Base-by-base conservation (phyloP, 2,329 filamentous ascomycete species). In the Alternaria incomplexa region DNA sequence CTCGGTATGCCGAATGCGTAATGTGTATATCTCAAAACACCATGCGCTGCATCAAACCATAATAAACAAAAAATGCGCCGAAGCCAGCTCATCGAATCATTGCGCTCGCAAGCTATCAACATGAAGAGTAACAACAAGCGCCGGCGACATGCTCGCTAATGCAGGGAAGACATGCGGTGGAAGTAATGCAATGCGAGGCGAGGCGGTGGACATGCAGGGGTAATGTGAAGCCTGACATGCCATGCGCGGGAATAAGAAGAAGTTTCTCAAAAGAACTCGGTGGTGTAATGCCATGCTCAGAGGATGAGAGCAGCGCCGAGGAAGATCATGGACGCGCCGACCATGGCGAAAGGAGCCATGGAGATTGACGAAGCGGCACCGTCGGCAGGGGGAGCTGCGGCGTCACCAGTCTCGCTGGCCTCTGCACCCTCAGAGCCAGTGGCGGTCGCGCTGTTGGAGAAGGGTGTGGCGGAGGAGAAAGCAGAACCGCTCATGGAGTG, bases 321-420 rank as follows among this genome's bases (percentile, higher is more conserved):
- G 47, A 67, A 45, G 5, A 56, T 32, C 55, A 66, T 26, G 11
- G 58, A 36, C 20, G 57, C 56, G 23, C 56, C 61, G 25, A 67
- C 45, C 13, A 64, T 36, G 10, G 57, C 50, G 15, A 63, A 61
- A 9, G 46, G 57, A n/a, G 60, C 36, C 11, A 58, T 44, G 20
- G 26, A 48, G 13, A 51, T 30, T n/a, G 61, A 53, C 5, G 45
- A 51, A 10, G 64, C 43, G 7, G 56, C 62, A 12, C 66, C 63
- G 12, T 57, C 48, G 4, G 67, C 69, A 28, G 67, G 67, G 32
- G 69, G 69, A 15, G 69, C 69, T 8, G 47, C 56, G 15, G 61
- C 64, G 5, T 32, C 36, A 13, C 54, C 50, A 11, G 62, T 56
- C 12, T 59, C 43, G 10, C 56, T 32, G 8, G 58, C 40, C 9